These are phyloP conservation scores for Paramarasmius palmivorus DNA, from an alignment of 1,284 basidiomycete species.

Conservation along the genomic window DNA sequence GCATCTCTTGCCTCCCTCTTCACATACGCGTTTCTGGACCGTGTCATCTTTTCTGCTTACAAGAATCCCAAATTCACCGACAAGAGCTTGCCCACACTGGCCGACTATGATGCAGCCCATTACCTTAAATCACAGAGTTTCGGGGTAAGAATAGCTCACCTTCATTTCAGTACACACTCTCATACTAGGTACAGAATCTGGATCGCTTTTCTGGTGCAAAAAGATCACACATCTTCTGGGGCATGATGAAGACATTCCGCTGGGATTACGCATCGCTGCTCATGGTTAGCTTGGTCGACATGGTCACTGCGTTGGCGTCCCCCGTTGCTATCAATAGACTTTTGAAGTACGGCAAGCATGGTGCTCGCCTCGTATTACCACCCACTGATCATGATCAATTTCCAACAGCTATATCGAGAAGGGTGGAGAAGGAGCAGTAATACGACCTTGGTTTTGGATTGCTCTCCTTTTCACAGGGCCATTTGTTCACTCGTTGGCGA, in stretches of 20 bases:
- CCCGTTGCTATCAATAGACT: conserved; percentile 41
- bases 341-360: conserved; percentile 18
- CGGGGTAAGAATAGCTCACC: conserved; percentile 19
- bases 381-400: background rate
- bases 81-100: conserved; percentile 43
- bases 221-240: conserved; percentile 24
- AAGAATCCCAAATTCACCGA: conserved; percentile 29
- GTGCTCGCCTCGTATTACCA: background rate
- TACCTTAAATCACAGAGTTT: conserved; percentile 25
- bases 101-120: conserved; percentile 43
- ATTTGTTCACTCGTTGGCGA: conserved; percentile 28
- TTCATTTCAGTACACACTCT: conserved; percentile 19
- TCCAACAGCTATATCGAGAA: conserved; percentile 42
- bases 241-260: conserved; percentile 18
- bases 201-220: conserved; percentile 23
- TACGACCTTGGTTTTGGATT: conserved; percentile 50
- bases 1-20: conserved; percentile 47
- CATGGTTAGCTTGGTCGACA: conserved; percentile 21
- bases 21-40: conserved; percentile 50
- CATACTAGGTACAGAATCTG: conserved; percentile 15
- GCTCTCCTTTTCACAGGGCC: conserved; percentile 34
- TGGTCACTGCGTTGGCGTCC: conserved; percentile 28
- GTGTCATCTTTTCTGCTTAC: conserved; percentile 35
- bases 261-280: background rate
- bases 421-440: conserved; percentile 31